Evolutionary conservation across 2,329 filamentous ascomycete species (phyloP), one percentile per base, ranked within the genome.

Genomic region (Paecilomyces niveus): DNA sequence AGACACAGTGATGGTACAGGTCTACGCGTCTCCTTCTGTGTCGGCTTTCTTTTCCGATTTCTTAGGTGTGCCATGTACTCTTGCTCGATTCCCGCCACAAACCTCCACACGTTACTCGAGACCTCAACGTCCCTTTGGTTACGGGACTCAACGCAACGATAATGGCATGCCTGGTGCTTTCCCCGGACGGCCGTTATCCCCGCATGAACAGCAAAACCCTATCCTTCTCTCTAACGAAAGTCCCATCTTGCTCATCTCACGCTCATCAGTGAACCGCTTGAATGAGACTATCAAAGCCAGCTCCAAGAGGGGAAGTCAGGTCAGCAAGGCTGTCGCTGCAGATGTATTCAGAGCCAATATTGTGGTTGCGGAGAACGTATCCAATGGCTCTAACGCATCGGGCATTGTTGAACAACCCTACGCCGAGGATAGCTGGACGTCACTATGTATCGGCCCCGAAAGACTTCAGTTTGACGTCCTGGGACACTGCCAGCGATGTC

Each of bases 151-250:
- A 8, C 15, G 10, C 1, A 18, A n/a, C 2, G 39, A 18, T 7
- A 45, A 18, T 21, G 39, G 57, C 54, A 76, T 85, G 67, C 82
- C 83, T 8, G 82, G 81, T 3, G 78, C 81, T 21, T 86, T 83
- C 61, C 83, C 83, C 1, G 63, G 66, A 64, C 71, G 73, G 61
- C 60, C 68, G n/a, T 63, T 31, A 49, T 77, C 80, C 1, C 81
- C 81, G 18, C 83, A 81, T 80, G 81, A 1, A 84, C 60, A 77
- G 76, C 26, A 79, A 85, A 66, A 66, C 61, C 69, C 86, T 3
- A 92, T 97, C 33, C 77, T 94, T 0, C 78, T 99, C 2, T 89
- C 92, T 24, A 99, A 99, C 70, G 94, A 97, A 73, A 96, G 91
- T 56, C 93, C 94, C 0, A 95, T 99, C 52, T 82, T 99, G 0